A percentile compares a stretch with the other conserved stretches of the same genome.
Conservation (phyloP, 163 green algal genomes). For the Coccomyxa subellipsoidea region DNA sequence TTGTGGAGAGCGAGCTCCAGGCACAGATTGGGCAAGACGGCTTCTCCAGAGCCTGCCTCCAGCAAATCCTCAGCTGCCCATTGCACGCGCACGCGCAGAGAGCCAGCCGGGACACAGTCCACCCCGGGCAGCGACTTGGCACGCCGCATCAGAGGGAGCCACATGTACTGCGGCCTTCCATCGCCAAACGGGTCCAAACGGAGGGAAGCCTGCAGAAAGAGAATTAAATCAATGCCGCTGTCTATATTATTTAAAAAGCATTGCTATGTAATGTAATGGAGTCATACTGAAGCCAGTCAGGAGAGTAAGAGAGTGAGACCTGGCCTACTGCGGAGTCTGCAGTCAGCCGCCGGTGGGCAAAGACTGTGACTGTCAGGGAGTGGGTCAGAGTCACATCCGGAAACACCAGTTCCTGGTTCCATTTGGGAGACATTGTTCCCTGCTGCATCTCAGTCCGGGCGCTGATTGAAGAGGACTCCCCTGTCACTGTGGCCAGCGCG, state of each 20-base stretch:
- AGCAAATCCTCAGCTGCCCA: slow-evolving; percentile 17
- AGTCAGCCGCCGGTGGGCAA: slow-evolving; percentile 35
- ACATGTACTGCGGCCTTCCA: slow-evolving; percentile 45
- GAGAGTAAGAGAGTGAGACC: not conserved
- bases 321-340: not conserved
- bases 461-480: not conserved
- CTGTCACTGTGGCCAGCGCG: not conserved
- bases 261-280: too few relatives aligned
- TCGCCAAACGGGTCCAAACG: slow-evolving; percentile 21
- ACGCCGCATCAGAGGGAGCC: slow-evolving; percentile 18
- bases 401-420: slow-evolving; percentile 43
- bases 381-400: slow-evolving; percentile 21
- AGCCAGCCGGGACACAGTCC: not conserved
- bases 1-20: slow-evolving; percentile 26
- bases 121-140: slow-evolving; percentile 2
- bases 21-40: not conserved
- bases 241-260: too few relatives aligned
- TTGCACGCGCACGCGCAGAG: slow-evolving; percentile 38
- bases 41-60: not conserved
- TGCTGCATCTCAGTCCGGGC: not conserved
- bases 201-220: slow-evolving; percentile 35
- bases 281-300: too few relatives aligned
- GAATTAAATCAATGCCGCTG: not conserved
- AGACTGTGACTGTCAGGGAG: slow-evolving; percentile 33
- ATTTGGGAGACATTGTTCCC: slow-evolving; percentile 17